Conservation (phyloP, 2,329 filamentous ascomycete species). For the Clarireedia paspali region DNA sequence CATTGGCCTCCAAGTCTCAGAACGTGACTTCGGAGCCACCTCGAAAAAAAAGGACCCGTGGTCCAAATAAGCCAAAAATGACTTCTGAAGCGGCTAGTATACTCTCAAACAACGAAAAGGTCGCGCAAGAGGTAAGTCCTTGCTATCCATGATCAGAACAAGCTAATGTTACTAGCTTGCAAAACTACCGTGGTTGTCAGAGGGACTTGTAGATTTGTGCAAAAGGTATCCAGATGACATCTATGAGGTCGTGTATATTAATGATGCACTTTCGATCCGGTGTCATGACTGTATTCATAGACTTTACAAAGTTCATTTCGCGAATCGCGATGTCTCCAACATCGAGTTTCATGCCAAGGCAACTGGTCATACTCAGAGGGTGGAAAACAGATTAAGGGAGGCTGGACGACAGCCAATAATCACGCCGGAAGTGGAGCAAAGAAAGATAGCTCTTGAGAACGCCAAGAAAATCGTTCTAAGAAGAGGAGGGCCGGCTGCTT, state of each 20-base stretch:
- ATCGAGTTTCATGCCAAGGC: constrained; percentile 7
- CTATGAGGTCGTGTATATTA: not conserved
- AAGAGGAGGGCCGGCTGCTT: no score
- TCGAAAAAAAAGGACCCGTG: no score
- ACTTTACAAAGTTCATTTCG: constrained; percentile 6
- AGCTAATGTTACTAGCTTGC: constrained; percentile 1
- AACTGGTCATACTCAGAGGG: not conserved
- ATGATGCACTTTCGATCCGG: not conserved
- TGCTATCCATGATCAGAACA: not conserved
- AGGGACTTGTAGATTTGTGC: constrained; percentile 2
- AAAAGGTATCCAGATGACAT: constrained; percentile 4
- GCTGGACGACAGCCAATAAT: not conserved
- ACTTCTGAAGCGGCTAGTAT: not conserved
- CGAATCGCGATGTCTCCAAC: constrained; percentile 8
- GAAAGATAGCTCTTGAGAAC: not conserved
- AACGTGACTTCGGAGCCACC: no score
- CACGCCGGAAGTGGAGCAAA: not conserved
- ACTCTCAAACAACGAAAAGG: not conserved
- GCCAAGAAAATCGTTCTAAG: not conserved
- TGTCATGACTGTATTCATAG: constrained; percentile 3
- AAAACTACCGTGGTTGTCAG: constrained; percentile 5
- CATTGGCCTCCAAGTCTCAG: no score
- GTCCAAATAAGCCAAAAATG: not conserved
- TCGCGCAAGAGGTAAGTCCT: not conserved
- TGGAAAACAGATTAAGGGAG: not conserved